A percentile compares a stretch with the other conserved stretches of the same genome.
Conservation (phyloP, 305 asterid genomes). For the Solanum chacoense region DNA sequence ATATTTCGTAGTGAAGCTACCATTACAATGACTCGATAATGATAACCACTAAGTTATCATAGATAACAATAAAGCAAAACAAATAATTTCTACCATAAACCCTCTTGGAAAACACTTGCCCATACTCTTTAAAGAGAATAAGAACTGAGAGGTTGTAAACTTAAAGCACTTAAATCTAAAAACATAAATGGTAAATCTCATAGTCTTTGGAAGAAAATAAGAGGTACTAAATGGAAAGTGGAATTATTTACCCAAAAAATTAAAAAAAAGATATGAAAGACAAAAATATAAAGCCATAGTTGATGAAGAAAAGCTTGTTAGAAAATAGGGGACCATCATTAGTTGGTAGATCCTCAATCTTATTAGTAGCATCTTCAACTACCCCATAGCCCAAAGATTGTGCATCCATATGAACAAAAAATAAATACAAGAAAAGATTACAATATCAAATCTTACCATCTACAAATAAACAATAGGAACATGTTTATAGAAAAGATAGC, state of each 20-base stretch:
- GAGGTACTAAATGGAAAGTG: neutral
- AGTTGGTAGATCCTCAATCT: slow-evolving; percentile 17
- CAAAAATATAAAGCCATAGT: neutral
- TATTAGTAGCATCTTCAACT: slow-evolving; percentile 35
- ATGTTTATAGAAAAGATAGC: neutral
- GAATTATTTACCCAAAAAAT: neutral
- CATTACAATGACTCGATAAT: no score
- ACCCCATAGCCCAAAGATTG: slow-evolving; percentile 13
- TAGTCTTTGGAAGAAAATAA: slow-evolving; percentile 10
- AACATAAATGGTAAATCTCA: neutral
- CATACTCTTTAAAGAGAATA: neutral
- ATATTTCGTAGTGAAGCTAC: no score
- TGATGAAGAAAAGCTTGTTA: slow-evolving; percentile 5
- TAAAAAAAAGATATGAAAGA: neutral
- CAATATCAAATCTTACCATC: slow-evolving; percentile 53
- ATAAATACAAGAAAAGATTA: slow-evolving; percentile 48
- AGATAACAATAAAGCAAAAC: neutral
- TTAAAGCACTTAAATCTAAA: no score
- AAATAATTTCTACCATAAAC: neutral
- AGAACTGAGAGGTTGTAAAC: neutral
- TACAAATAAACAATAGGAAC: slow-evolving; percentile 18
- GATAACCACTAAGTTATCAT: no score
- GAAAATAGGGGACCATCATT: slow-evolving; percentile 31
- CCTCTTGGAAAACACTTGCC: no score
- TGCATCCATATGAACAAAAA: slow-evolving; percentile 16